Base-by-base conservation (phyloP, 2,329 filamentous ascomycete species). In the Colletotrichum spaethianum region DNA sequence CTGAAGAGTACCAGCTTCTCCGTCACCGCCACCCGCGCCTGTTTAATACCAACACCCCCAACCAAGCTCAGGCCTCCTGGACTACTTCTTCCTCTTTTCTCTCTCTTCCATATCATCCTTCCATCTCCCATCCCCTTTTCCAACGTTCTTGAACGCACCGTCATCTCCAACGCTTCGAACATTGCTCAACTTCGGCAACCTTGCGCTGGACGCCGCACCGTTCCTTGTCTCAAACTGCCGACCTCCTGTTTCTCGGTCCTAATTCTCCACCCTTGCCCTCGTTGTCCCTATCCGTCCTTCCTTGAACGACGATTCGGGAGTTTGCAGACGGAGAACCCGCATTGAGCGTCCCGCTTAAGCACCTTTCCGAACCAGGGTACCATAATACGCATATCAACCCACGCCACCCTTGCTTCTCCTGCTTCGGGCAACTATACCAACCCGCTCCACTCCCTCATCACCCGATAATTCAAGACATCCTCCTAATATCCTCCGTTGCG, bases 201-300 rank as follows among this genome's bases (percentile, higher is more conserved):
- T 63, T 73, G 70, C 67, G 70, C 70, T 73, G 70, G 70, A 71
- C 70, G 70, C 70, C 67, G 67, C 70, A 70, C 62, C 70, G 67
- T 70, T 73, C 66, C 44, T 33, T 71, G 70, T 73, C 70, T 73
- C 67, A 59, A 65, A 66, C 59, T 46, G 46, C 56, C 70, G 38
- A 70, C 67, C 55, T 66, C 67, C 67, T 72, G 57, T 65, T 61
- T 50, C 67, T 70, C 66, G 61, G 61, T 28, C 38, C 48, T 40
- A 14, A 33, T 61, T 59, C 59, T 53, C 52, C 65, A 72, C 59
- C 57, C 33, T 57, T 59, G 65, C 42, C 50, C 44, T 62, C 52
- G 36, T n/a, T 53, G 42, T 59, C 26, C 42, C 55, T 12, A 40
- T 52, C 23, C 64, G 38, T 63, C 57, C 56, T 63, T 63, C 59